Evolutionary conservation across 495 filamentous ascomycete genomes (phyloP).

Genomic region (Penicillium parvum): DNA sequence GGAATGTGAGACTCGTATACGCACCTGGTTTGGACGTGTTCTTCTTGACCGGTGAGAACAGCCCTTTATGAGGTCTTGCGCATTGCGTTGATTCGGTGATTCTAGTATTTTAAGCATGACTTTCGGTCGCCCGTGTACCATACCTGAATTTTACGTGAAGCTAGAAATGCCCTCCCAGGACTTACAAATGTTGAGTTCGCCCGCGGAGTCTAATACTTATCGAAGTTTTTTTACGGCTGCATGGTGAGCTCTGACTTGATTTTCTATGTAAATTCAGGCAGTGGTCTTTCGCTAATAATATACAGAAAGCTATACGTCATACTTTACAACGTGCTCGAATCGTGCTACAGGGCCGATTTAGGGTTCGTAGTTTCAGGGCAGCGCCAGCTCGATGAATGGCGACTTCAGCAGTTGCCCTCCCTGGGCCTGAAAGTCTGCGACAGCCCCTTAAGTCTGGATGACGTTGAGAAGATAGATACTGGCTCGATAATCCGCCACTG

Average conservation of each 20-base stretch:
- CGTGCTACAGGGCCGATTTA: constrained; percentile 8
- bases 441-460: constrained; percentile 1
- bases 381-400: constrained; percentile 7
- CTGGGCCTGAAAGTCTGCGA: constrained; percentile 5
- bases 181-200: constrained; percentile 11
- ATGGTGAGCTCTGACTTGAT: constrained; percentile 18
- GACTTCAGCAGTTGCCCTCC: constrained; percentile 3
- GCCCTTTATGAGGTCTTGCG: background rate
- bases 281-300: background rate
- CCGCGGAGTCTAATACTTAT: constrained; percentile 10
- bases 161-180: constrained; percentile 28
- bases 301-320: constrained; percentile 6
- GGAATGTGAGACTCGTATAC: constrained; percentile 38
- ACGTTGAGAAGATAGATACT: constrained; percentile 2
- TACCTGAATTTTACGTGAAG: constrained; percentile 30
- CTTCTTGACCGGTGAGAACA: constrained; percentile 42
- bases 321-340: constrained; percentile 8
- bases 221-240: constrained; percentile 30
- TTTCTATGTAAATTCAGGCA: too few species aligned
- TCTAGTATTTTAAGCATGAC: constrained; percentile 44
- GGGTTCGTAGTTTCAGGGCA: constrained; percentile 1
- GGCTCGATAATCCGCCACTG: constrained; percentile 1
- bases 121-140: constrained; percentile 36
- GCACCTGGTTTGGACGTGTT: constrained; percentile 45
- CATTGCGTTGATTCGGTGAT: background rate